Percentiles rank a stretch among this genome's conserved stretches.
Conservation (phyloP, 164 flowering plant genomes). For the Annona squamosa region DNA sequence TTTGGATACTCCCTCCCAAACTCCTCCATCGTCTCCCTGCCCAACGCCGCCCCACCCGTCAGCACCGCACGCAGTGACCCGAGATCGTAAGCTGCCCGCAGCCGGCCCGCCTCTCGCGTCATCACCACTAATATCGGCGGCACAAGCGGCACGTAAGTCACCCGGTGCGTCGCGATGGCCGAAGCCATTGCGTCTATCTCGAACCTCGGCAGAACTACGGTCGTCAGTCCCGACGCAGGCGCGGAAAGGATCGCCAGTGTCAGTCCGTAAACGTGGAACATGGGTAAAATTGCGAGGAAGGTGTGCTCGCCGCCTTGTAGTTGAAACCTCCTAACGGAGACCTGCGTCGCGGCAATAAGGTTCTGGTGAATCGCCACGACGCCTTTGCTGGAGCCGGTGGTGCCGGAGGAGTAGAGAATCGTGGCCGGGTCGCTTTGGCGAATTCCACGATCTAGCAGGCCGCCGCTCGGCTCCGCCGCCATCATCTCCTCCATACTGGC, state of each 20-base stretch:
- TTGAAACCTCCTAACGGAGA: slow-evolving; percentile 28
- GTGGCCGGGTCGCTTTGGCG: slow-evolving; percentile 70
- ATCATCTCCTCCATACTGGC: slow-evolving; percentile 36
- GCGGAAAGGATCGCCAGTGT: slow-evolving; percentile 43
- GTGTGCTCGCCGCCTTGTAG: slow-evolving; percentile 26
- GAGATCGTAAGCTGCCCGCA: slow-evolving; percentile 43
- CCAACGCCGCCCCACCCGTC: slow-evolving; percentile 87
- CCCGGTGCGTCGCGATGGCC: slow-evolving; percentile 34
- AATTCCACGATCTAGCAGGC: slow-evolving; percentile 40
- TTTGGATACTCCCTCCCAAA: slow-evolving; percentile 53
- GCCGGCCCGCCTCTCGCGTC: slow-evolving; percentile 31
- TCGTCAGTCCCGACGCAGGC: slow-evolving; percentile 46
- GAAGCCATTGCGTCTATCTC: slow-evolving; percentile 51
- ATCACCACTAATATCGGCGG: slow-evolving; percentile 58
- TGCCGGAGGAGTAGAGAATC: slow-evolving; percentile 85
- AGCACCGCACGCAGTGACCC: slow-evolving; percentile 38
- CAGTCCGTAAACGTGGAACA: slow-evolving; percentile 91
- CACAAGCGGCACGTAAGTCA: slow-evolving; percentile 50
- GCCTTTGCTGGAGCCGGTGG: slow-evolving; percentile 89
- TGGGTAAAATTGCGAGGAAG: slow-evolving; percentile 75
- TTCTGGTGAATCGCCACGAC: slow-evolving; percentile 67
- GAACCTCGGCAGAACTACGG: slow-evolving; percentile 48
- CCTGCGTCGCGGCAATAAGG: slow-evolving; percentile 64
- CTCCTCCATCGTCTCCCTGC: slow-evolving; percentile 77
- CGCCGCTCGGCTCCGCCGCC: slow-evolving; percentile 26